These are phyloP conservation scores for Crepidotus variabilis DNA, from an alignment of 768 basidiomycete genomes.

Conservation along the genomic window DNA sequence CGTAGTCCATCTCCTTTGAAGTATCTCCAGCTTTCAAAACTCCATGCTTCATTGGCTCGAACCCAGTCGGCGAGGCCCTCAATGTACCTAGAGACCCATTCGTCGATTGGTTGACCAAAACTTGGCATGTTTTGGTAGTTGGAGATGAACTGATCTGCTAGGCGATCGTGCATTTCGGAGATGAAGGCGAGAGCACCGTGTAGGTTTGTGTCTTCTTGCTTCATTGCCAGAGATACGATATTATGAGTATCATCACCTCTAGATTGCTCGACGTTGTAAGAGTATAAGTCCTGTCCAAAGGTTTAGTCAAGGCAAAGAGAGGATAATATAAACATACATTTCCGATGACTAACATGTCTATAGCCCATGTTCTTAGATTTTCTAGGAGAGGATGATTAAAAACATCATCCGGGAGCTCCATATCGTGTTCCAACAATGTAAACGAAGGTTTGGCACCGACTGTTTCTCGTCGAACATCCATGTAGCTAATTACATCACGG, in stretches of 20 bases:
- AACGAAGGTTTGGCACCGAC: conserved; percentile 37
- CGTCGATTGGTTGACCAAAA: conserved; percentile 39
- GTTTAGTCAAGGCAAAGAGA: neutral
- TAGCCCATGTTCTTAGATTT: conserved; percentile 20
- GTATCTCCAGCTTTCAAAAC: conserved; percentile 42
- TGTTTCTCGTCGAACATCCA: conserved; percentile 35
- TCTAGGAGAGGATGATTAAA: conserved; percentile 34
- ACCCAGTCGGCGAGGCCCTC: conserved; percentile 51
- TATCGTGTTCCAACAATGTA: conserved; percentile 28
- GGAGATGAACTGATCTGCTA: conserved; percentile 33
- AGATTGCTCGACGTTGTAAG: conserved; percentile 24
- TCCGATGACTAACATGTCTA: conserved; percentile 31
- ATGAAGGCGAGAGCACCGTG: conserved; percentile 38
- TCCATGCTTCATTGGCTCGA: conserved; percentile 45
- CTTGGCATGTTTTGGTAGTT: conserved; percentile 32
- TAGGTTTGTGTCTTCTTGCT: conserved; percentile 30
- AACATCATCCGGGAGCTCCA: conserved; percentile 38
- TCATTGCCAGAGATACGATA: conserved; percentile 36
- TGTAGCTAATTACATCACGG: conserved; percentile 36
- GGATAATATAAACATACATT: conserved; percentile 22
- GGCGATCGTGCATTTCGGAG: conserved; percentile 27
- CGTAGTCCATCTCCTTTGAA: conserved; percentile 31
- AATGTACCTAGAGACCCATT: conserved; percentile 36
- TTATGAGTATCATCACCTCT: conserved; percentile 35
- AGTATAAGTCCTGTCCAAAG: conserved; percentile 16